phyloP scores from a whole-genome alignment of 805 yeast genomes.

The Hemisphaericaspora nanyangensis region DNA sequence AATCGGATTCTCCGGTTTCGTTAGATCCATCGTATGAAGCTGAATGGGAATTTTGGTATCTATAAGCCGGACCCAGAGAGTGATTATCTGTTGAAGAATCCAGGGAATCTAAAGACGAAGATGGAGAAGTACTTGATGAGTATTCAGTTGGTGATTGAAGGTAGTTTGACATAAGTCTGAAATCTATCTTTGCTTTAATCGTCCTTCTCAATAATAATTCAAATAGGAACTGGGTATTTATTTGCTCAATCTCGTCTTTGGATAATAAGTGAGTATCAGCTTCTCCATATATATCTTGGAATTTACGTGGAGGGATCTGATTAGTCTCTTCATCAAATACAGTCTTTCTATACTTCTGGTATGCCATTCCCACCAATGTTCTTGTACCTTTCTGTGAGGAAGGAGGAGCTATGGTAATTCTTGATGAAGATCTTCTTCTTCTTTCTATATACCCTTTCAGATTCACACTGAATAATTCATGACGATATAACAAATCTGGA shows the following conservation, averaged over 20 bases:
- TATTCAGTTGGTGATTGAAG: not conserved
- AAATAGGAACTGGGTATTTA: constrained; percentile 29
- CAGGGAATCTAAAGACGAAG: too few species aligned
- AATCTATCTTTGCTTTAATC: constrained; percentile 38
- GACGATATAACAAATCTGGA: constrained; percentile 11
- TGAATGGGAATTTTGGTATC: too few species aligned
- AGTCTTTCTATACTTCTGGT: constrained; percentile 23
- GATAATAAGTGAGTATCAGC: constrained; percentile 19
- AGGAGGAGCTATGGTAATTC: too few species aligned
- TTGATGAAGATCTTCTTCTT: not conserved
- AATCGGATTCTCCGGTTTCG: too few species aligned
- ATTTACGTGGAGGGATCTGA: constrained; percentile 19
- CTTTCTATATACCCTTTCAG: not conserved
- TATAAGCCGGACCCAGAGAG: too few species aligned
- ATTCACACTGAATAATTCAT: not conserved
- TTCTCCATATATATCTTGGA: constrained; percentile 28
- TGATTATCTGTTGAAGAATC: too few species aligned
- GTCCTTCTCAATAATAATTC: constrained; percentile 39
- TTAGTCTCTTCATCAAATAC: constrained; percentile 19
- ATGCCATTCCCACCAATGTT: constrained; percentile 16
- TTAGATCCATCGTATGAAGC: too few species aligned
- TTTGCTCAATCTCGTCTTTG: constrained; percentile 21
- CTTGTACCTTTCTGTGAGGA: not conserved
- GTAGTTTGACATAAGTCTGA: constrained; percentile 18
- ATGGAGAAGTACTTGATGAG: not conserved